These are phyloP conservation scores for Fusarium pseudocircinatum DNA, from an alignment of 2,329 filamentous ascomycete genomes.

Conservation along the genomic window DNA sequence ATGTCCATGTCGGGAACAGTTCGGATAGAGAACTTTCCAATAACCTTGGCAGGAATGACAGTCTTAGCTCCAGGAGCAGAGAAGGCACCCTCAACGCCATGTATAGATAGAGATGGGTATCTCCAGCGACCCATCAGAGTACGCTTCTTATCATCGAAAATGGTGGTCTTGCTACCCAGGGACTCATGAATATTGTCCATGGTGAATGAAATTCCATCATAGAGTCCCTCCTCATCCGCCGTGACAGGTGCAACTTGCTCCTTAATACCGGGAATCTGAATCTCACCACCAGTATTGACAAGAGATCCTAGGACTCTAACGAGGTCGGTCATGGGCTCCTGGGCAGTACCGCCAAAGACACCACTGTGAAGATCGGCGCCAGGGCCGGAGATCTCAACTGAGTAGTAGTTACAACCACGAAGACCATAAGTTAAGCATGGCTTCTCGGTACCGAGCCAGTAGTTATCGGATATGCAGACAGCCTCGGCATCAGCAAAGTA, in stretches of 20 bases:
- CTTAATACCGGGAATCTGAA: slow-evolving; percentile 91
- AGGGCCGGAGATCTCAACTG: slow-evolving; percentile 87
- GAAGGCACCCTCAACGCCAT: slow-evolving; percentile 96
- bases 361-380: slow-evolving; percentile 95
- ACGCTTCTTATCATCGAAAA: slow-evolving; percentile 86
- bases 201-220: slow-evolving; percentile 89
- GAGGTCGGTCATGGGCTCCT: slow-evolving; percentile 98
- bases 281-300: slow-evolving; percentile 91
- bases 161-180: slow-evolving; percentile 86
- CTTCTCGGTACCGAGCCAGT: slow-evolving; percentile 99
- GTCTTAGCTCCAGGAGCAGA: slow-evolving; percentile 95
- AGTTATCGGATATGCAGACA: slow-evolving; percentile 99
- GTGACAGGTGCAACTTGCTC: slow-evolving; percentile 93
- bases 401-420: slow-evolving; percentile 98
- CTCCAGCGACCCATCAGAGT: slow-evolving; percentile 98
- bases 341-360: slow-evolving; percentile 94
- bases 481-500: slow-evolving; percentile 97
- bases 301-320: slow-evolving; percentile 82
- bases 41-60: slow-evolving; percentile 97
- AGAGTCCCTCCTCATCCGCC: slow-evolving; percentile 86
- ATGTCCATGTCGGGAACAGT: slow-evolving; percentile 98
- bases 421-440: slow-evolving; percentile 97
- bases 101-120: slow-evolving; percentile 90
- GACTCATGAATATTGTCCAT: slow-evolving; percentile 97
- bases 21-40: slow-evolving; percentile 97